Evolutionary conservation across 2,329 filamentous ascomycete genomes (phyloP).

Genomic region (Ophiocordyceps camponoti-floridani): DNA sequence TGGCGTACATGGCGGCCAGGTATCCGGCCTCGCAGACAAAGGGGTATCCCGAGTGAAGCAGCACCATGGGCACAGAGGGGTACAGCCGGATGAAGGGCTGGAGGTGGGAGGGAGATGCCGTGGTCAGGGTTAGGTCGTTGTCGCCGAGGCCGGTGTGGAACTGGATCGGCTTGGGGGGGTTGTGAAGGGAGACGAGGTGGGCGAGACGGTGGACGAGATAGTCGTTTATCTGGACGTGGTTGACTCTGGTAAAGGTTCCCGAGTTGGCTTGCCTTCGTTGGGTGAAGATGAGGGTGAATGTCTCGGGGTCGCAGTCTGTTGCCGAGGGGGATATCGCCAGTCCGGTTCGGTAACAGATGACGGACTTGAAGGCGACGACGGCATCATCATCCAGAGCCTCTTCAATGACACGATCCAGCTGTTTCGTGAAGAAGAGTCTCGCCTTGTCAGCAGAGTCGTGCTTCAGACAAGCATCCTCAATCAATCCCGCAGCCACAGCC

Average conservation of each 20-base stretch:
- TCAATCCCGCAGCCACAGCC: constrained; percentile 45
- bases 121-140: constrained; percentile 53
- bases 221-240: constrained; percentile 49
- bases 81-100: constrained; percentile 56
- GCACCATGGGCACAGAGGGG: constrained; percentile 51
- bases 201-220: constrained; percentile 49
- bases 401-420: constrained; percentile 26
- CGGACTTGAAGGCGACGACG: constrained; percentile 67
- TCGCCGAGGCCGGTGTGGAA: constrained; percentile 75
- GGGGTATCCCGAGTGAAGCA: constrained; percentile 71
- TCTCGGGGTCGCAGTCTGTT: constrained; percentile 20
- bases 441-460: constrained; percentile 10
- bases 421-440: constrained; percentile 15
- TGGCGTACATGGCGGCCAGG: constrained; percentile 56
- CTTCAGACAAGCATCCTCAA: constrained; percentile 25
- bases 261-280: constrained; percentile 3
- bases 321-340: constrained; percentile 36
- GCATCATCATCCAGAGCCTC: constrained; percentile 42
- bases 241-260: constrained; percentile 30
- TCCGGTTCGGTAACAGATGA: constrained; percentile 67
- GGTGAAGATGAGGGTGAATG: constrained; percentile 19
- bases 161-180: constrained; percentile 53
- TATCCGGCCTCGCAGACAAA: constrained; percentile 66
- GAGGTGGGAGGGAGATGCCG: constrained; percentile 57
- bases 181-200: constrained; percentile 29